These are phyloP conservation scores for Vicia faba DNA, from an alignment of 306 rosid genomes.

Conservation along the genomic window DNA sequence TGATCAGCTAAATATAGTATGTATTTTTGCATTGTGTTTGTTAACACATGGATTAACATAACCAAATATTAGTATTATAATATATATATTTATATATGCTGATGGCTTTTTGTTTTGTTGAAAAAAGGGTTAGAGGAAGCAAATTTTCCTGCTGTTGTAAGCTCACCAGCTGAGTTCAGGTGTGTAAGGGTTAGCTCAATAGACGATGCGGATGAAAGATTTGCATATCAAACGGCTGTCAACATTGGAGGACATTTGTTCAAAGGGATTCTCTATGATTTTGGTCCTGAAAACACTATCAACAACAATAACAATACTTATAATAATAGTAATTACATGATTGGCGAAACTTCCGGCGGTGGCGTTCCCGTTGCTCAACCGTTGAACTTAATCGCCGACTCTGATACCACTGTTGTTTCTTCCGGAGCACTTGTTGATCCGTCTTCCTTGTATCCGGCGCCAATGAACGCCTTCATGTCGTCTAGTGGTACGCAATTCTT, in stretches of 20 bases:
- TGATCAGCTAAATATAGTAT: not conserved
- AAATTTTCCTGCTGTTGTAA: constrained; percentile 70
- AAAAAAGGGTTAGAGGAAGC: constrained; percentile 59
- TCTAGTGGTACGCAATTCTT: constrained; percentile 99
- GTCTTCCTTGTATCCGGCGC: constrained; percentile 60
- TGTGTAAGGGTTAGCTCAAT: constrained; percentile 76
- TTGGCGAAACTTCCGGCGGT: constrained; percentile 60
- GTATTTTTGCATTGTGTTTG: not conserved
- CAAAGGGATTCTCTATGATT: constrained; percentile 85
- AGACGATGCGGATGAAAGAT: constrained; percentile 72
- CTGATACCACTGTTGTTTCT: constrained; percentile 37
- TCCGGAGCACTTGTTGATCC: constrained; percentile 54
- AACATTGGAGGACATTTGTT: constrained; percentile 86
- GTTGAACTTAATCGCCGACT: constrained; percentile 52
- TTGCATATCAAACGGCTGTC: constrained; percentile 91
- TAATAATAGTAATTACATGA: constrained; percentile 40
- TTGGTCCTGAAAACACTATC: constrained; percentile 58
- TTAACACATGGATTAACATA: not conserved
- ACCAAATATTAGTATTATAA: not conserved
- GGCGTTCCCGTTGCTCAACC: constrained; percentile 54
- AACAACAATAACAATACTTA: not conserved
- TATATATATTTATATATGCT: not conserved
- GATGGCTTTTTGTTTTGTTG: not conserved
- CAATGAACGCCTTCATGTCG: constrained; percentile 67
- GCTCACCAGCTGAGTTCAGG: constrained; percentile 71